Percentiles rank a stretch among this genome's conserved stretches.
phyloP scores from a whole-genome alignment of 2,329 filamentous ascomycete genomes.

The Penicillium sp. region DNA sequence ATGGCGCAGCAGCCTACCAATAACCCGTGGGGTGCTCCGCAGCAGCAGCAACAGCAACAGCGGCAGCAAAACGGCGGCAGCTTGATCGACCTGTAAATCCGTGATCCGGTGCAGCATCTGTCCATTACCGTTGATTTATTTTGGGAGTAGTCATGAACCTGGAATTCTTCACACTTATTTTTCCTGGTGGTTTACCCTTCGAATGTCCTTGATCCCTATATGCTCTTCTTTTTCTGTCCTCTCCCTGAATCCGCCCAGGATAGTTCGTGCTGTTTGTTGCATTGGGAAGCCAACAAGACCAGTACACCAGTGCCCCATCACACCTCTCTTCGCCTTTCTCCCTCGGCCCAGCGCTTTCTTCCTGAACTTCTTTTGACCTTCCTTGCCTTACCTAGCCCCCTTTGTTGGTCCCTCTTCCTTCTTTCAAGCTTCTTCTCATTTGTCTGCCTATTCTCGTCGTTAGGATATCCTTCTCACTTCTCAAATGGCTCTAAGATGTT shows the following conservation, averaged over 20 bases:
- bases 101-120: not conserved
- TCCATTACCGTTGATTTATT: not conserved
- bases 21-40: conserved; percentile 62
- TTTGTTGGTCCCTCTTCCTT: not conserved
- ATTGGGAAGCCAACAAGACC: not conserved
- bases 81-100: conserved; percentile 62
- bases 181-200: not conserved
- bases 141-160: not conserved
- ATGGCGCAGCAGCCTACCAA: conserved; percentile 51
- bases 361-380: not conserved
- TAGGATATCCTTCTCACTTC: conserved; percentile 34
- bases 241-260: conserved; percentile 1
- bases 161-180: not conserved
- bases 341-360: conserved; percentile 2
- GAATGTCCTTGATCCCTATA: not conserved
- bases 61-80: conserved; percentile 59
- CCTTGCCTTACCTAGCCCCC: not conserved
- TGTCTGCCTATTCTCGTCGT: conserved; percentile 19
- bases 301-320: conserved; percentile 1
- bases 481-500: conserved; percentile 19
- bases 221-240: not conserved
- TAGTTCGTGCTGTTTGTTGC: conserved; percentile 6
- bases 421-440: conserved; percentile 15
- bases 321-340: not conserved
- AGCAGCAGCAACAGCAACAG: conserved; percentile 52